Evolutionary conservation across 176 grass and related monocot genomes (phyloP).

Genomic region (Eremochloa ophiuroides): DNA sequence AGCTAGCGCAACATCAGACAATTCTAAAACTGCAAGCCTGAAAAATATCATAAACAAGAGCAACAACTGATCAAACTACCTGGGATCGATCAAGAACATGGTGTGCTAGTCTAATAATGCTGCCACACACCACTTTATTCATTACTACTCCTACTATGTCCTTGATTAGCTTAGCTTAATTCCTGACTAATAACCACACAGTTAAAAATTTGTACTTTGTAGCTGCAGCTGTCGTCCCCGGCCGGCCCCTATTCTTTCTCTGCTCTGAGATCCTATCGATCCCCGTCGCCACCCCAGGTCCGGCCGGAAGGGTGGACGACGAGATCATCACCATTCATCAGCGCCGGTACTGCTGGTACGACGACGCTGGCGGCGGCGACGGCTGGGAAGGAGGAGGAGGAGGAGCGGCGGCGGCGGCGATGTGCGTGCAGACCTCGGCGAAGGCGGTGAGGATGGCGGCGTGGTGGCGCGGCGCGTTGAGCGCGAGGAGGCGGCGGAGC

Average conservation of each 20-base stretch:
- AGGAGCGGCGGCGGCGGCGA: not conserved
- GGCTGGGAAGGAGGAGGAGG: not conserved
- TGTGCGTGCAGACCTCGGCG: slow-evolving; percentile 74
- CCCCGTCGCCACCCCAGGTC: slow-evolving; percentile 16
- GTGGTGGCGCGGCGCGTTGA: slow-evolving; percentile 90
- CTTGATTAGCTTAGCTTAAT: not conserved
- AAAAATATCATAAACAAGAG: not conserved
- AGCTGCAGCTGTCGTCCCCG: not conserved
- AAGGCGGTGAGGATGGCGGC: slow-evolving; percentile 93
- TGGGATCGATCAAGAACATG: not conserved
- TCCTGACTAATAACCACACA: not conserved
- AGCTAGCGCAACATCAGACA: not conserved
- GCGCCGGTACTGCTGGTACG: not conserved
- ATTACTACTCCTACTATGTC: not conserved
- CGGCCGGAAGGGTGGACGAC: no score
- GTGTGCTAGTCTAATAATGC: not conserved
- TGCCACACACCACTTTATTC: not conserved
- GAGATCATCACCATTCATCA: no score
- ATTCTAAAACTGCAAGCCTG: not conserved
- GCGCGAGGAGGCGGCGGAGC: slow-evolving; percentile 77
- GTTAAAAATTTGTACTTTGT: not conserved
- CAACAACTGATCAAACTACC: not conserved
- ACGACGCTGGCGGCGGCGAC: not conserved
- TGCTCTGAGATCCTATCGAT: slow-evolving; percentile 36
- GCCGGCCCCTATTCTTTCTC: no score